phyloP scores from a whole-genome alignment of 768 basidiomycete genomes.

The Lepiota venenata region DNA sequence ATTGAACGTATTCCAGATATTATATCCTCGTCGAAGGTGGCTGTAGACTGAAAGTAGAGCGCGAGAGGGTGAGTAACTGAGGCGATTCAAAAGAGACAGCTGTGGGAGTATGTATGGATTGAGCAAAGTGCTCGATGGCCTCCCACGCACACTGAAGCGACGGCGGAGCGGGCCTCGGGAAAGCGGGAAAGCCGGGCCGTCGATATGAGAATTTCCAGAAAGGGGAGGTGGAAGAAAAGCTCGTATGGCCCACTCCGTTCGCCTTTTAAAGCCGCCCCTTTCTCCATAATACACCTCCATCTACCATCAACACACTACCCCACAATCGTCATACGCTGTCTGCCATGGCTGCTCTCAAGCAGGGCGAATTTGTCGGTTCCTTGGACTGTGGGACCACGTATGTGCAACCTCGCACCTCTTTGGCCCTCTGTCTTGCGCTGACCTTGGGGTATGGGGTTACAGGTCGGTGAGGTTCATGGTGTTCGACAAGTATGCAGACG shows the following conservation, averaged over 20 bases:
- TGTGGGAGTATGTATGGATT: too few species aligned
- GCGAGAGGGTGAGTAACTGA: too few species aligned
- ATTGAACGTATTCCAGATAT: too few species aligned
- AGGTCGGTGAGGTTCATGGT: conserved; percentile 92
- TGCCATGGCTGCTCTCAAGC: conserved; percentile 35
- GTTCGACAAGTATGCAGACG: conserved; percentile 84
- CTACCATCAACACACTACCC: conserved; percentile 1
- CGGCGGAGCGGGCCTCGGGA: too few species aligned
- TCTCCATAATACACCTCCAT: not conserved
- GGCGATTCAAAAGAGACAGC: too few species aligned
- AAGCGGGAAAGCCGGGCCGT: too few species aligned
- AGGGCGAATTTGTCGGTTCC: conserved; percentile 85
- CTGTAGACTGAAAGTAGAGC: too few species aligned
- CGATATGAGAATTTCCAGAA: too few species aligned
- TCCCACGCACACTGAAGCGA: too few species aligned
- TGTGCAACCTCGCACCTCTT: not conserved
- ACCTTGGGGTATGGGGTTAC: not conserved
- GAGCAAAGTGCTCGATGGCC: too few species aligned
- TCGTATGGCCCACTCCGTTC: conserved; percentile 12
- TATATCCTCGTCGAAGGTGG: too few species aligned
- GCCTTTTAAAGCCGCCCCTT: conserved; percentile 14
- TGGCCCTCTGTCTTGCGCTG: not conserved
- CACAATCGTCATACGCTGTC: not conserved
- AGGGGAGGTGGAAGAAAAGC: conserved; percentile 5
- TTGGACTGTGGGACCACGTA: conserved; percentile 96